Evolutionary conservation across 176 grass and related monocot species (phyloP).

Genomic region (Alopecurus myosuroides): DNA sequence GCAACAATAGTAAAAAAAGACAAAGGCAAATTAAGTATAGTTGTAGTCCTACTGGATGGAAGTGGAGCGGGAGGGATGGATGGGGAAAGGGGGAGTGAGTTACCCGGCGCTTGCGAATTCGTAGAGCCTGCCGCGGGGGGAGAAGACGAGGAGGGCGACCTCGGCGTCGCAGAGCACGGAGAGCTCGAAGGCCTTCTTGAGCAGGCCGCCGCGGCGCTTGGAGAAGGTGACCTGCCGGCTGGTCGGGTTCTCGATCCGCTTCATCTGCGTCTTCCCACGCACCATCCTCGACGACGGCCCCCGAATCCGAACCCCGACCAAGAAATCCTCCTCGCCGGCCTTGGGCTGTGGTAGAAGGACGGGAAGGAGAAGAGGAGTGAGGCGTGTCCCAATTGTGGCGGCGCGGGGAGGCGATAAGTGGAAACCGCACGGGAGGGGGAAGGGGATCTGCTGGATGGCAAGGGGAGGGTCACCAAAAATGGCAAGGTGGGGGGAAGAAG

Average conservation of each 20-base stretch:
- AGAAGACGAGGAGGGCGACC: constrained; percentile 83
- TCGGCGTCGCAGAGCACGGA: constrained; percentile 89
- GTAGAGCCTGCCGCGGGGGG: constrained; percentile 66
- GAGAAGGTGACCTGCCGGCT: constrained; percentile 92
- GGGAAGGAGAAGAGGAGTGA: background rate
- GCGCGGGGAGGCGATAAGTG: constrained; percentile 20
- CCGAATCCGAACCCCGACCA: background rate
- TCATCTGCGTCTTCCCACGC: constrained; percentile 81
- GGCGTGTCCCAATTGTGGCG: constrained; percentile 34
- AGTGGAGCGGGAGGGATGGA: too few species aligned
- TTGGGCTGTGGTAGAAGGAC: background rate
- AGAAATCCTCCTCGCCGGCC: background rate
- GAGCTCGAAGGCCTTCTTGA: constrained; percentile 97
- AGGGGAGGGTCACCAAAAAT: constrained; percentile 40
- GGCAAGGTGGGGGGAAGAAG: constrained; percentile 17
- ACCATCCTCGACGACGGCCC: constrained; percentile 31
- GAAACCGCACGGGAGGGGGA: constrained; percentile 1
- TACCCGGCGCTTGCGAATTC: constrained; percentile 60
- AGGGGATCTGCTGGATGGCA: constrained; percentile 47
- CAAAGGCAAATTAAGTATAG: background rate
- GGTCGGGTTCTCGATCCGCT: constrained; percentile 72
- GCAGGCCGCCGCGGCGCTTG: constrained; percentile 77
- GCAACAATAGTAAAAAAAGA: constrained; percentile 9
- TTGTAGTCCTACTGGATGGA: too few species aligned
- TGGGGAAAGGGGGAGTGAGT: background rate